Conservation (phyloP, 208 protist genomes). For the Pavlovales sp. region DNA sequence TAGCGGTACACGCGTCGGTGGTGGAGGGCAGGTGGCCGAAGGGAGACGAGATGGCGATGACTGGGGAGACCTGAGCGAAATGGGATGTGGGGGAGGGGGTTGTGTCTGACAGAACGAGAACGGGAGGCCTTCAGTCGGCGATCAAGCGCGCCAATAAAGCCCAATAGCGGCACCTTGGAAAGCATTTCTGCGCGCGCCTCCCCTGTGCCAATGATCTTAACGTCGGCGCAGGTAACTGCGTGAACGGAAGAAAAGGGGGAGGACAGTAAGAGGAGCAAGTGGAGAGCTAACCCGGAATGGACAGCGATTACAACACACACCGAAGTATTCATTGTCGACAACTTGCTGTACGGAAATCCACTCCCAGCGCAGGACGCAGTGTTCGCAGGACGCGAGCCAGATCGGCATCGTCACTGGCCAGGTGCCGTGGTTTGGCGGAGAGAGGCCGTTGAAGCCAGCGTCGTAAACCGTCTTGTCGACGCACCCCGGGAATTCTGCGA, state of each 20-base stretch:
- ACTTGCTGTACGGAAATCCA: neutral
- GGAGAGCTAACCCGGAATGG: no score
- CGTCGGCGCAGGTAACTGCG: neutral
- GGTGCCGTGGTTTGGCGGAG: no score
- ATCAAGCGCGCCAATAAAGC: no score
- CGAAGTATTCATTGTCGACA: neutral
- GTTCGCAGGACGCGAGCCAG: neutral
- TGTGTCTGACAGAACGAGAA: no score
- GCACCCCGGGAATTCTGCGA: neutral
- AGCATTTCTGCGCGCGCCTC: neutral
- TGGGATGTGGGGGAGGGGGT: no score
- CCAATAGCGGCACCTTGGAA: neutral
- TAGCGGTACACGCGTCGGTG: neutral
- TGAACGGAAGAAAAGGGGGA: no score
- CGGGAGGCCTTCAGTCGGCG: no score
- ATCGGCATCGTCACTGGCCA: neutral
- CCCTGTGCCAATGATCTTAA: neutral
- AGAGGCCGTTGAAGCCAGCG: neutral
- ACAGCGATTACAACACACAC: no score
- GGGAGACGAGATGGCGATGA: neutral
- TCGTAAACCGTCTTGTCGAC: neutral
- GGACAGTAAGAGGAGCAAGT: no score
- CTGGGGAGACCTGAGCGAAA: no score
- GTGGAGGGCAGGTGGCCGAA: neutral
- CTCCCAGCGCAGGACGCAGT: neutral